Percentiles rank a stretch among this genome's conserved stretches.
These are phyloP conservation scores for Aschersonia sp. DNA, from an alignment of 2,329 filamentous ascomycete genomes.

Conservation along the genomic window DNA sequence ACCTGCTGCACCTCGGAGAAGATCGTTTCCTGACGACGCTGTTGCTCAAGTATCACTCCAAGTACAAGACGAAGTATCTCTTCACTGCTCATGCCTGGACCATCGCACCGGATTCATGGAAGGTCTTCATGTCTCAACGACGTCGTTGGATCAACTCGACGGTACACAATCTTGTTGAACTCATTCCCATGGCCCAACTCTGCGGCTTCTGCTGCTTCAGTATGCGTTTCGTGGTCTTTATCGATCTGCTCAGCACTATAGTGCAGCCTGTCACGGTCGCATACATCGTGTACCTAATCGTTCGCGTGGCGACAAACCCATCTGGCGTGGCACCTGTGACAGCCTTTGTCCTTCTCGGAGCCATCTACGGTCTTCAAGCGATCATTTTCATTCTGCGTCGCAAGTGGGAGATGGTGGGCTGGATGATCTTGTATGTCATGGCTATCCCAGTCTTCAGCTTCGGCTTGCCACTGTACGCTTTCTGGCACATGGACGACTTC, in stretches of 20 bases:
- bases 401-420: constrained; percentile 99
- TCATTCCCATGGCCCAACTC: constrained; percentile 83
- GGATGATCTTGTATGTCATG: constrained; percentile 93
- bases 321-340: constrained; percentile 60
- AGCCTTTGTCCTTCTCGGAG: constrained; percentile 78
- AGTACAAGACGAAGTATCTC: constrained; percentile 98
- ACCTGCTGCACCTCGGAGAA: constrained; percentile 87
- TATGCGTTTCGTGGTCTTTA: constrained; percentile 95
- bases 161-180: constrained; percentile 91
- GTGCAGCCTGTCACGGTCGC: constrained; percentile 83
- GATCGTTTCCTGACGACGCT: constrained; percentile 95
- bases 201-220: constrained; percentile 99
- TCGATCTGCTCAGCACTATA: constrained; percentile 83
- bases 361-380: constrained; percentile 94
- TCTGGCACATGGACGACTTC: constrained; percentile 99
- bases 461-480: constrained; percentile 79
- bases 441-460: constrained; percentile 89
- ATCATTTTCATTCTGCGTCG: constrained; percentile 93
- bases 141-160: constrained; percentile 99
- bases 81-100: constrained; percentile 90
- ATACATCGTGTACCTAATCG: constrained; percentile 83
- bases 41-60: constrained; percentile 78
- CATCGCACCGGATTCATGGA: constrained; percentile 87
- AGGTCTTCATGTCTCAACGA: constrained; percentile 92
- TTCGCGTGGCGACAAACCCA: constrained; percentile 44